phyloP scores from a whole-genome alignment of 768 basidiomycete species.

The Rhodotorula toruloides region DNA sequence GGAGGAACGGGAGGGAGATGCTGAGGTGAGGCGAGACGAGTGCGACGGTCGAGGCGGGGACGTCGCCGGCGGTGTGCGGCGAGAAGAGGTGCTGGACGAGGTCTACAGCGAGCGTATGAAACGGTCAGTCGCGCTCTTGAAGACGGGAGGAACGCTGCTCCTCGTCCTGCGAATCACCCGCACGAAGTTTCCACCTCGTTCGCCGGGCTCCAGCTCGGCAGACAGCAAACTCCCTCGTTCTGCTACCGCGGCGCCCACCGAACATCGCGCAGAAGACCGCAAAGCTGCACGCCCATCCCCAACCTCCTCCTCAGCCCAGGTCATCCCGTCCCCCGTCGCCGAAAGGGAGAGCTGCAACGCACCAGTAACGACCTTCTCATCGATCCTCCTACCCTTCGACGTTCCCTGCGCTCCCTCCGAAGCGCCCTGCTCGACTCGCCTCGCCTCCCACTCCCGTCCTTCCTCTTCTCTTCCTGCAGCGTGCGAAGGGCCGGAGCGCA shows the following conservation, averaged over 20 bases:
- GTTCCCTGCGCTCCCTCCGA: background rate
- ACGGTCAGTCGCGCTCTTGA: no score
- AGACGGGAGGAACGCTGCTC: no score
- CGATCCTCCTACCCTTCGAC: background rate
- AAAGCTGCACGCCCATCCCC: background rate
- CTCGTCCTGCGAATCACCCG: no score
- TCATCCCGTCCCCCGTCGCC: no score
- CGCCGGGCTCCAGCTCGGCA: no score
- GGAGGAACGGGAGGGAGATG: background rate
- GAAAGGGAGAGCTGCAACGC: background rate
- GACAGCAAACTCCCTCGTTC: no score
- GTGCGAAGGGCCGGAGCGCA: no score
- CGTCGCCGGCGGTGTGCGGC: background rate
- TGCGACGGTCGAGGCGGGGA: background rate
- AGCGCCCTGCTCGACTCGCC: background rate
- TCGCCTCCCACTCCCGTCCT: background rate
- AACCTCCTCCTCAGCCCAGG: background rate
- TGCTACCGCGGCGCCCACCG: no score
- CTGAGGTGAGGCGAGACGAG: slow-evolving; percentile 2
- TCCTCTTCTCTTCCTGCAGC: no score
- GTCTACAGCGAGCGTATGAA: background rate
- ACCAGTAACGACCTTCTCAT: background rate
- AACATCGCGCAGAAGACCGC: no score
- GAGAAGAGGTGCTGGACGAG: background rate
- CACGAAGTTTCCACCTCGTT: no score